phyloP scores from a whole-genome alignment of 2,329 filamentous ascomycete genomes.

The Sporothrix protearum region DNA sequence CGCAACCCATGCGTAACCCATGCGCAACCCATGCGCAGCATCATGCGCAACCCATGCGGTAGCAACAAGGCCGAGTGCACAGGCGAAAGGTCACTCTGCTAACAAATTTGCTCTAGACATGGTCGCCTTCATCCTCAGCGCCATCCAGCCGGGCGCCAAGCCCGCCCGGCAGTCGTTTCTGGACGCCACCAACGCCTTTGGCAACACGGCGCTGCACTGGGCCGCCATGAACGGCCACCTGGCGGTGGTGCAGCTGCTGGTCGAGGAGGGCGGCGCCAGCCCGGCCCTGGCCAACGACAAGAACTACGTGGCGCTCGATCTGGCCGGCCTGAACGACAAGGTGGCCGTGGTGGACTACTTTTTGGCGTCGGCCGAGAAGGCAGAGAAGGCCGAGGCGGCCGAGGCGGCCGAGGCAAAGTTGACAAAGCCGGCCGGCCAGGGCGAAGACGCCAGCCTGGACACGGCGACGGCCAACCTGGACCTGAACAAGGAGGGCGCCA shows the following conservation, averaged over 20 bases:
- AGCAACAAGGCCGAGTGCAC: background rate
- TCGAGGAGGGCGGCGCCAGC: conserved; percentile 74
- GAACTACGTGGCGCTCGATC: conserved; percentile 74
- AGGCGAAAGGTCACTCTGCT: background rate
- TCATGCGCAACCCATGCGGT: too few species aligned
- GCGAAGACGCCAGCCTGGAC: conserved; percentile 3
- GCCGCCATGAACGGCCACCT: conserved; percentile 86
- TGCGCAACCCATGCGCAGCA: too few species aligned
- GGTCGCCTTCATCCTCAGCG: conserved; percentile 43
- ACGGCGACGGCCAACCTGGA: conserved; percentile 16
- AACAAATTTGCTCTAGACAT: conserved; percentile 34
- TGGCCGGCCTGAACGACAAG: conserved; percentile 69
- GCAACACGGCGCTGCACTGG: conserved; percentile 93
- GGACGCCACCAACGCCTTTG: conserved; percentile 70
- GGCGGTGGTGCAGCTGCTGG: conserved; percentile 70
- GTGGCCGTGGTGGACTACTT: conserved; percentile 61
- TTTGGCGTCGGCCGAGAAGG: conserved; percentile 46
- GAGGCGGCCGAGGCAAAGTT: background rate
- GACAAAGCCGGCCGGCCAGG: background rate
- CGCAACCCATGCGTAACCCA: too few species aligned
- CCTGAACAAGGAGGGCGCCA: background rate
- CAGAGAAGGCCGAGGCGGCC: background rate
- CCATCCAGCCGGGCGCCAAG: conserved; percentile 42
- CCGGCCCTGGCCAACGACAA: conserved; percentile 75
- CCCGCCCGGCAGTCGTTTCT: conserved; percentile 53